Percentiles rank a stretch among this genome's conserved stretches.
Conservation (phyloP, 345 rosid species). For the Salix exigua region DNA sequence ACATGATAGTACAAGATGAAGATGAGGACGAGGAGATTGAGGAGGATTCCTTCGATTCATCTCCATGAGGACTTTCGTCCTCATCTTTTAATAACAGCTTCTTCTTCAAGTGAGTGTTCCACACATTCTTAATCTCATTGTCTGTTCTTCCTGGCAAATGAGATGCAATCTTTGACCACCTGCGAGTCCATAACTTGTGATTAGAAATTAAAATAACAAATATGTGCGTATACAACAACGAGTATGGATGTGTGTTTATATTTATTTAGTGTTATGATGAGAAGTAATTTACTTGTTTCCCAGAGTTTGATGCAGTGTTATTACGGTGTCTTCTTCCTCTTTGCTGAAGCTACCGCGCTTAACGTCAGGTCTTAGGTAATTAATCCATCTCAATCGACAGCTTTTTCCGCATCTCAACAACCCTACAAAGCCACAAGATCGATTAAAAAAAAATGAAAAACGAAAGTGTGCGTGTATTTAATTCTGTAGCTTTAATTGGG, state of each 20-base stretch:
- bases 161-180: conserved; percentile 94
- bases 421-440: conserved; percentile 39
- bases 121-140: conserved; percentile 86
- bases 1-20: conserved; percentile 18
- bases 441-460: not conserved
- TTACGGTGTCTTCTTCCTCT: conserved; percentile 67
- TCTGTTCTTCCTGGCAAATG: conserved; percentile 82
- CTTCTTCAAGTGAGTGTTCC: conserved; percentile 85
- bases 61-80: not conserved
- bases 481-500: not conserved
- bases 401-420: conserved; percentile 85
- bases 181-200: conserved; percentile 17
- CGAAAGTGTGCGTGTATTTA: not conserved
- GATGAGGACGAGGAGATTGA: conserved; percentile 36
- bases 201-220: not conserved
- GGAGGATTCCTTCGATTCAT: conserved; percentile 24
- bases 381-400: conserved; percentile 88
- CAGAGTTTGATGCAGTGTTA: conserved; percentile 47
- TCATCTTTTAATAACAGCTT: conserved; percentile 22
- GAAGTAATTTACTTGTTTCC: conserved; percentile 66
- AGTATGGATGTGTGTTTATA: not conserved
- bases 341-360: conserved; percentile 74
- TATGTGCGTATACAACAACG: no score
- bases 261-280: not conserved
- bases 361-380: conserved; percentile 84